phyloP scores from a whole-genome alignment of 352 stramenopile species.

The Phytopythium oedochilum region DNA sequence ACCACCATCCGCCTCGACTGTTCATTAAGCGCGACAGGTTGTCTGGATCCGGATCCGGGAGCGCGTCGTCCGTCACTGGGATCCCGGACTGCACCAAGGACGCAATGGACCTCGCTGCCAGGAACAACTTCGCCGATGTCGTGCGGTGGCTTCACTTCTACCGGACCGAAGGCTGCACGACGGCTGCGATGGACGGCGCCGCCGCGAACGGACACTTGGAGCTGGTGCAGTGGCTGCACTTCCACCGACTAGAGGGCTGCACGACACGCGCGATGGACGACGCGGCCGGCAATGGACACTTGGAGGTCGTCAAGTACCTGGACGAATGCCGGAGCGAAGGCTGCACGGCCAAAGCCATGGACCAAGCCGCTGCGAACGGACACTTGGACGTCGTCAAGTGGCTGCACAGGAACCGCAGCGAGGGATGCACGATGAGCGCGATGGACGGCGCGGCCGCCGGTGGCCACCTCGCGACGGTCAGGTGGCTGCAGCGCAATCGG shows the following conservation, averaged over 20 bases:
- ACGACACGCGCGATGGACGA: slow-evolving; percentile 19
- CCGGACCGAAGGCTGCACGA: slow-evolving; percentile 27
- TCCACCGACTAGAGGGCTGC: slow-evolving; percentile 20
- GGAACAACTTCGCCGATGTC: slow-evolving; percentile 20
- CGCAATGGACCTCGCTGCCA: slow-evolving; percentile 24
- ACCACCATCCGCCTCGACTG: background rate
- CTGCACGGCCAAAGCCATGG: slow-evolving; percentile 24
- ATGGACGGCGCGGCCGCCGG: slow-evolving; percentile 31
- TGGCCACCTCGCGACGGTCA: slow-evolving; percentile 21
- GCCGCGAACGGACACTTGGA: slow-evolving; percentile 19
- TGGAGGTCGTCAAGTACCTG: slow-evolving; percentile 28
- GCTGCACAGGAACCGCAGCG: slow-evolving; percentile 18
- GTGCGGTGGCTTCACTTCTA: slow-evolving; percentile 31
- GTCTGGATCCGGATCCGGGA: slow-evolving; percentile 9
- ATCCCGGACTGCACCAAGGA: slow-evolving; percentile 19
- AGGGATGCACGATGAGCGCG: slow-evolving; percentile 28
- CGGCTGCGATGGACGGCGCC: slow-evolving; percentile 23
- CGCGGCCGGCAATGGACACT: slow-evolving; percentile 21
- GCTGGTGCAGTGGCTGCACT: slow-evolving; percentile 29
- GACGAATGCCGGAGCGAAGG: slow-evolving; percentile 23
- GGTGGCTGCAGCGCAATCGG: slow-evolving; percentile 25
- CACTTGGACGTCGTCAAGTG: slow-evolving; percentile 26
- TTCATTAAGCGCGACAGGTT: slow-evolving; percentile 2
- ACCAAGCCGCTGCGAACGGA: slow-evolving; percentile 16
- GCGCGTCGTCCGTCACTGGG: background rate